Evolutionary conservation across 1,139 yeast genomes (phyloP), one percentile per base, ranked within the genome.

Genomic region (Sugiyamaella grinbergsii): DNA sequence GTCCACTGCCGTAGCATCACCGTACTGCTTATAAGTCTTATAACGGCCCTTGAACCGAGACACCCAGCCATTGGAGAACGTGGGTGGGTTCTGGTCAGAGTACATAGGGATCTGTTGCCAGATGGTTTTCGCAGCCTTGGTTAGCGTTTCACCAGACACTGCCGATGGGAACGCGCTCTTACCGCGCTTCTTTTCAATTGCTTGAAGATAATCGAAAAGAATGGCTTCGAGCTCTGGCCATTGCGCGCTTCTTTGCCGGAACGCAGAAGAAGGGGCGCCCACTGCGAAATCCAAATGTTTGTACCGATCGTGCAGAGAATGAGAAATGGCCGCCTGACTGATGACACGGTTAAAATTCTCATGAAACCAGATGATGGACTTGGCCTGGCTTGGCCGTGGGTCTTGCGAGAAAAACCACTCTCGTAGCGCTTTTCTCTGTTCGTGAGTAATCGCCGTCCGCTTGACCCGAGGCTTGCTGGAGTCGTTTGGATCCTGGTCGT

Each of bases 201-300:
- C 53, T 23, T 50, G 50, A 10, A 50, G 24, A 45, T 50, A 50
- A 22, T 50, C 53, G 36, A 50, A 50, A 5, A 50, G 29, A 41
- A 50, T 50, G 4, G 53, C 53, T 15, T 50, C 53, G 5, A 50
- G 47, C 13, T 50, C 53, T 7, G 53, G 53, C 53, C 53, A 50
- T 33, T 50, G 53, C 18, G 53, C 50, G 8, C 40, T 34, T 36
- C 53, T 11, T 26, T 50, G 53, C 4, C 53, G 46, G 26, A 24
- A 50, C 8, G 43, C 31, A 10, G 53, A 50, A 13, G 53, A 45
- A 5, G 53, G 53, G 5, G 53, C 53, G 2, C 53, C 53, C 6
- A 49, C 53, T 3, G 50, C 53, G 18, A 50, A 50, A 29, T 50
- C 53, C 3, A 50, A 33, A 24, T 45, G 53, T 22, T 50, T 50